Conservation (phyloP, 345 rosid genomes). For the Lagerstroemia speciosa region DNA sequence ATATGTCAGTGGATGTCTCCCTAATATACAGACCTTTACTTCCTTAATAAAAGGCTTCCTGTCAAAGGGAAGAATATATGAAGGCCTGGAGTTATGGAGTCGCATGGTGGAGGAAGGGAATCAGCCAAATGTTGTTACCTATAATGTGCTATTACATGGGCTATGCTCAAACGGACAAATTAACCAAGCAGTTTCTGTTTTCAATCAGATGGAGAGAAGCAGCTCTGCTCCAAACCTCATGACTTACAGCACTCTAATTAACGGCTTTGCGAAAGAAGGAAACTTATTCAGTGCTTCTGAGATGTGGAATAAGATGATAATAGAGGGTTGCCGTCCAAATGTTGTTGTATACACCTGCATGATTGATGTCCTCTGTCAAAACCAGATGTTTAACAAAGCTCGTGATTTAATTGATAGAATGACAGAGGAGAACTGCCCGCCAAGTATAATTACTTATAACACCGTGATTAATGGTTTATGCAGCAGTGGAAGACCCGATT, state of each 20-base stretch:
- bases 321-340: slow-evolving; percentile 55
- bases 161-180: slow-evolving; percentile 48
- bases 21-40: slow-evolving; percentile 57
- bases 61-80: slow-evolving; percentile 33
- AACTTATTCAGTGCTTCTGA: slow-evolving; percentile 51
- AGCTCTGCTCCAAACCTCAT: slow-evolving; percentile 41
- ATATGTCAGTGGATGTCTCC: slow-evolving; percentile 61
- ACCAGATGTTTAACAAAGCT: slow-evolving; percentile 55
- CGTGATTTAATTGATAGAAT: slow-evolving; percentile 51
- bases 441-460: slow-evolving; percentile 56
- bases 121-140: slow-evolving; percentile 52
- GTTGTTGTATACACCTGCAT: slow-evolving; percentile 76
- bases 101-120: slow-evolving; percentile 37
- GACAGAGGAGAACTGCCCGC: slow-evolving; percentile 48
- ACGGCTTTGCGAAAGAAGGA: slow-evolving; percentile 65
- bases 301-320: slow-evolving; percentile 78
- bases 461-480: slow-evolving; percentile 65
- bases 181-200: slow-evolving; percentile 41
- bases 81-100: slow-evolving; percentile 57
- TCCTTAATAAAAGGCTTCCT: slow-evolving; percentile 70
- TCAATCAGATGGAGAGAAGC: slow-evolving; percentile 47
- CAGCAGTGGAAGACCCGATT: slow-evolving; percentile 44
- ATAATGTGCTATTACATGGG: slow-evolving; percentile 58
- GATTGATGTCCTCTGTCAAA: slow-evolving; percentile 66
- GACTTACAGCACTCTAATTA: slow-evolving; percentile 61